phyloP scores from a whole-genome alignment of 345 rosid genomes.

The Dimocarpus longan region DNA sequence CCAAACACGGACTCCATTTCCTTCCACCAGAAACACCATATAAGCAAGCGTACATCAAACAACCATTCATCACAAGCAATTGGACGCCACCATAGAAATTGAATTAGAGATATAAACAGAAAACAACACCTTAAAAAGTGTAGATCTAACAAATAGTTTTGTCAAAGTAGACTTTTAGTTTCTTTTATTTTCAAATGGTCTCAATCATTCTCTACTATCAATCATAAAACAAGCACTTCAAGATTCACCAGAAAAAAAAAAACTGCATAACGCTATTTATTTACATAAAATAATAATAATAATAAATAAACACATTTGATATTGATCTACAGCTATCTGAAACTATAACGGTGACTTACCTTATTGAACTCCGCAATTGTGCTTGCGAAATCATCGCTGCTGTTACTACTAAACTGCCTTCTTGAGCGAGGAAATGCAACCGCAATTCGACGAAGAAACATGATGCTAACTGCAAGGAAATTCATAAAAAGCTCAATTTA shows the following conservation, averaged over 20 bases:
- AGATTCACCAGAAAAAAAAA: neutral
- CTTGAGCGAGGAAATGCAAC: slow-evolving; percentile 28
- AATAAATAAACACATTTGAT: neutral
- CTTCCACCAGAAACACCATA: slow-evolving; percentile 38
- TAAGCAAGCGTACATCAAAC: neutral
- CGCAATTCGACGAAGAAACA: slow-evolving; percentile 52
- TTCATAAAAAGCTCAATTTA: neutral
- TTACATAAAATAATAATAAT: neutral
- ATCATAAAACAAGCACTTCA: neutral
- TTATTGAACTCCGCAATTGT: slow-evolving; percentile 54
- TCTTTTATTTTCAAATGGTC: neutral
- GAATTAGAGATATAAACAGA: neutral
- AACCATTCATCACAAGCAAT: neutral
- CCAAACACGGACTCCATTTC: slow-evolving; percentile 90
- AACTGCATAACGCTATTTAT: neutral
- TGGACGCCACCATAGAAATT: neutral
- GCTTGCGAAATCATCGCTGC: slow-evolving; percentile 28
- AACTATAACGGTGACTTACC: slow-evolving; percentile 28
- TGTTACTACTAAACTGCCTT: slow-evolving; percentile 41
- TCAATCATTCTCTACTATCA: neutral
- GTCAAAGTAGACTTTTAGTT: neutral
- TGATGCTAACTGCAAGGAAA: slow-evolving; percentile 21
- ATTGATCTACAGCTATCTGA: neutral
- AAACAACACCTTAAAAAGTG: neutral
- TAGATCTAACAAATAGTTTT: neutral